Conservation (phyloP, 345 rosid species). For the Sisymbrium irio region DNA sequence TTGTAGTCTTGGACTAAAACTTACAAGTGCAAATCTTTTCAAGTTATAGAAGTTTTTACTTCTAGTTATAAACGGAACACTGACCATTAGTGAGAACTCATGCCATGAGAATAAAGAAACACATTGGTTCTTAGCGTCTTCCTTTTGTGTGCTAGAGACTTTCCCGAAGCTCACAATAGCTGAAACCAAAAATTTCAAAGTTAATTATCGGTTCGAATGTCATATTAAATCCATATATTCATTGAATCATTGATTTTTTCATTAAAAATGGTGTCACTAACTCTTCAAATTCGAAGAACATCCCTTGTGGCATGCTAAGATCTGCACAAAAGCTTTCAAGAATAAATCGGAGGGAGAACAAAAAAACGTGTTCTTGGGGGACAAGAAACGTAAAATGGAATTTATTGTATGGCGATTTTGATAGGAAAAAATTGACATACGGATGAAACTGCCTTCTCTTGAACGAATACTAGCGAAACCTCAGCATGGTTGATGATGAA, state of each 20-base stretch:
- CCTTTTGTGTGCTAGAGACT: constrained; percentile 55
- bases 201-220: not conserved
- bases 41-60: not conserved
- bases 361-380: not conserved
- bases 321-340: constrained; percentile 42
- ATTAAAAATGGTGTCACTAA: constrained; percentile 26
- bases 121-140: constrained; percentile 67
- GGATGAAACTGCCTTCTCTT: constrained; percentile 71
- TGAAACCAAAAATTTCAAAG: constrained; percentile 22
- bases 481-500: constrained; percentile 93
- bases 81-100: constrained; percentile 63
- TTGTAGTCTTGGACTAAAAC: not conserved
- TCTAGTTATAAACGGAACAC: constrained; percentile 7
- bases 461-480: constrained; percentile 73
- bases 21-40: not conserved
- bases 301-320: constrained; percentile 63
- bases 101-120: constrained; percentile 83
- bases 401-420: not conserved
- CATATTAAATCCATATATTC: not conserved
- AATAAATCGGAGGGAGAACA: not conserved
- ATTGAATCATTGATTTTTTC: not conserved
- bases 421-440: constrained; percentile 41
- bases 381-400: constrained; percentile 5
- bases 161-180: constrained; percentile 78
- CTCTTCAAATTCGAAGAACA: constrained; percentile 69